Base-by-base conservation (phyloP, 208 protist genomes). In the Acanthamoeba quina region DNA sequence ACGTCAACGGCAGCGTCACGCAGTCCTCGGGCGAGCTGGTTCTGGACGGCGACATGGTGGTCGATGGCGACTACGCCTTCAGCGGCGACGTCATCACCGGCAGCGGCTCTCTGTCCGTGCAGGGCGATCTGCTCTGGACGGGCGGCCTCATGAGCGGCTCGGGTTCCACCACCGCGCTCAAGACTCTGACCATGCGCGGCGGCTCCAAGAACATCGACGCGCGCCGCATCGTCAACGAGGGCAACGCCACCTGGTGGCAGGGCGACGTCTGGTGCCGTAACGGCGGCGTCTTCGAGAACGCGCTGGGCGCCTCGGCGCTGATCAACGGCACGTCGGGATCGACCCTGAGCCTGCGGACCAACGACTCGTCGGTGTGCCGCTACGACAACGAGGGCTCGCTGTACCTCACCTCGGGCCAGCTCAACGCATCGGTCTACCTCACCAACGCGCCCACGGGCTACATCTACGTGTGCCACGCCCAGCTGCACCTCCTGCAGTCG, bases 391-490 rank as follows among this genome's bases (percentile, higher is more conserved):
- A 72, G 10, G 86, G 86, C 60, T 60, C 52, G 9, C n/a, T 92
- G n/a, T 76, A 54, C 68, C 34, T 92, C 13, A 92, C 60, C 11
- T 47, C 68, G 60, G 86, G 86, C 44, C n/a, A 41, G 68, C 49
- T 92, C 86, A 92, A 92, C 52, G 68, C 68, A 2, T 92, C 86
- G 6, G 26, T 58, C 31, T 92, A 52, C 34, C 29, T 92, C 60
- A 26, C 19, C 86, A 92, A 92, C 86, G 56, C 34, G 37, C 60
- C 41, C 49, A 76, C 86, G 24, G 86, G 64, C 68, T 76, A 92
- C 86, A 92, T 92, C 86, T 92, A 92, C 64, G 68, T 92, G 41
- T 92, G 86, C 37, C 26, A 92, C 68, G 86, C 86, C 29, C 60
- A 70, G 64, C 34, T 92, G 34, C 37, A 92, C 31, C 34, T 92